These are phyloP conservation scores for Capsicum pubescens DNA, from an alignment of 257 asterid genomes.

Conservation along the genomic window DNA sequence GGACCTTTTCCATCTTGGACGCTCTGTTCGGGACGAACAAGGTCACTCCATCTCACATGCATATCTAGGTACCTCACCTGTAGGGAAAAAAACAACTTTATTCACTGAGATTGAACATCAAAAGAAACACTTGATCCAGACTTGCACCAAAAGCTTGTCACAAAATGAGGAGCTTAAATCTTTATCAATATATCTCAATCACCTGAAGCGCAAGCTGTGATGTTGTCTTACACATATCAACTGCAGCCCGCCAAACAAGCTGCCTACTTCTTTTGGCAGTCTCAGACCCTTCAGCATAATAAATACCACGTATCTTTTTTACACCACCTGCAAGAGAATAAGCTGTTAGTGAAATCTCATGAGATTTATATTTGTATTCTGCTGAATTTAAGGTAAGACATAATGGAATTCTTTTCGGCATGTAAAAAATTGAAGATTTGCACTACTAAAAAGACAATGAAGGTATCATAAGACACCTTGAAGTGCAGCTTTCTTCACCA, in stretches of 20 bases:
- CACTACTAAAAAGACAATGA: constrained; percentile 29
- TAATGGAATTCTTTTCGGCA: neutral
- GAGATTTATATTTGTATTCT: neutral
- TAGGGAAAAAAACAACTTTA: constrained; percentile 33
- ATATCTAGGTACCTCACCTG: constrained; percentile 83
- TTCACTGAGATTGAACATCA: constrained; percentile 20
- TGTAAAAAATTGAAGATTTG: neutral
- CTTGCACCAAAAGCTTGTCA: constrained; percentile 9
- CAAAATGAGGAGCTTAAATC: constrained; percentile 28
- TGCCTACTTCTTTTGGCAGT: constrained; percentile 68
- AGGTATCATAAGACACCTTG: constrained; percentile 53
- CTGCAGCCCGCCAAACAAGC: constrained; percentile 84
- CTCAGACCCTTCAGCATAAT: constrained; percentile 63
- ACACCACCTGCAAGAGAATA: constrained; percentile 63
- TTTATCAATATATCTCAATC: constrained; percentile 28
- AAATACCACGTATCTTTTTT: constrained; percentile 58
- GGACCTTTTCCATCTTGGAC: constrained; percentile 66
- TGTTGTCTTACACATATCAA: constrained; percentile 67
- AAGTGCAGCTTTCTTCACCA: constrained; percentile 63
- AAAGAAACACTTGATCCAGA: constrained; percentile 23
- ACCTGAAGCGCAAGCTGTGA: constrained; percentile 92
- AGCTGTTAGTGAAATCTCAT: constrained; percentile 27
- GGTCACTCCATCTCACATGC: constrained; percentile 81
- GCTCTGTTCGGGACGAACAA: constrained; percentile 67
- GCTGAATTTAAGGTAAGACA: neutral